Evolutionary conservation across 2,329 filamentous ascomycete genomes (phyloP), one percentile per base, ranked within the genome.

Genomic region (Fusarium solani-melongenae): DNA sequence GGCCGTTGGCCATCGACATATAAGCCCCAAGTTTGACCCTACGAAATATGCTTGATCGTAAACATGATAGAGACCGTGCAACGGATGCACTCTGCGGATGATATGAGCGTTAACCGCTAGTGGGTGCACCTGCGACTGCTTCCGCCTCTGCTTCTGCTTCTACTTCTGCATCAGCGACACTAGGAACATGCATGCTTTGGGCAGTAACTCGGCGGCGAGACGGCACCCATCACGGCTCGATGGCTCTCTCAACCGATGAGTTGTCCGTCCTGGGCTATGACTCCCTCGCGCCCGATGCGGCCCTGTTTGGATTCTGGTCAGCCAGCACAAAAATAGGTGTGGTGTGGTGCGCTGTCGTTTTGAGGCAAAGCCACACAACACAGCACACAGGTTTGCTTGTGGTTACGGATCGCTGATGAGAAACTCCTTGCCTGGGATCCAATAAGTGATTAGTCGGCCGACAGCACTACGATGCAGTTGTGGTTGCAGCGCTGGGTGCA

Each of bases 301-400:
- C 55, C 9, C 56, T 64, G 24, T 11, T 34, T 38, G 20, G 39
- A 55, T 27, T 27, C 27, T 17, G 46, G 59, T 27, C 15, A 51
- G 41, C 49, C 15, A 51, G 41, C 49, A 39, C 58, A 60, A 39
- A 49, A 62, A 64, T 49, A 57, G 27, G 34, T 56, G 51, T 22
- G n/a, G 51, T 56, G 38, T 70, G 59, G 66, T 68, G 67, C 66
- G 62, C 20, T 73, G 67, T 71, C 59, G 63, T 61, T 58, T 72
- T 41, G 31, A 53, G 44, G 60, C 34, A 33, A 56, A 56, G 60
- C 60, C 59, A 62, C 58, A 56, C 22, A 27, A 17, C 15, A 36
- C 34, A 36, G 7, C 58, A 56, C 22, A 38, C 34, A n/a, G 39
- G 29, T 53, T 24, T 27, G 20, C n/a, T 44, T 24, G 10, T 15